Evolutionary conservation across 2,329 filamentous ascomycete species (phyloP), one percentile per base, ranked within the genome.

Genomic region (Monilinia polystroma): DNA sequence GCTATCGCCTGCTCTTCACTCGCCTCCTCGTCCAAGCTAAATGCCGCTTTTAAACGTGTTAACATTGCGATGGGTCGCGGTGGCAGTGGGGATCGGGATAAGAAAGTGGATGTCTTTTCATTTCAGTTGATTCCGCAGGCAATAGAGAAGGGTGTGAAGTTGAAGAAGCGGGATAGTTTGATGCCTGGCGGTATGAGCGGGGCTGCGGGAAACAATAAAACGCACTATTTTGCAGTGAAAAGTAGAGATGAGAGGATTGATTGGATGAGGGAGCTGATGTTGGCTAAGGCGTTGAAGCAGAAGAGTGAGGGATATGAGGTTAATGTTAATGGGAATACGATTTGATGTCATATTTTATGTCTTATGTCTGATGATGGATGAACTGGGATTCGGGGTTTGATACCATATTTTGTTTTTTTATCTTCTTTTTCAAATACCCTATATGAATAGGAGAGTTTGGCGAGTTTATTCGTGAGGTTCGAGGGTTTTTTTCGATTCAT

Each of bases 221-320:
- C 91, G 55, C 94, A 98, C 75, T 92, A 98, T 77, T 98, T 98
- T 77, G 92, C 94, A 0, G 94, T 97, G 72, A 90, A 90, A 79
- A 87, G 84, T 73, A 86, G 93, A 18, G 92, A 97, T 75, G 91
- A 97, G 76, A 86, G 94, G 69, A 97, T 98, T 74, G 94, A 97
- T 77, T 99, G 95, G 95, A 96, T 96, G 92, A 84, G 92, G 65
- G 92, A 96, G 83, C 81, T 96, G 69, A 96, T 96, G 92, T 86
- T 96, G 56, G 92, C 92, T 64, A 95, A 95, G 81, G 92, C 92
- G 23, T 81, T 92, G 76, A 91, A 89, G 81, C 90, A 92, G 79
- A 95, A 93, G 84, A 88, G 86, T 57, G 88, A 92, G 73, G 92
- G 92, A 23, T 94, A 90, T 73, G 90, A 93, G 79, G 87, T 95